Conservation (phyloP, 2,329 filamentous ascomycete genomes). For the Hirsutella minnesotensis region DNA sequence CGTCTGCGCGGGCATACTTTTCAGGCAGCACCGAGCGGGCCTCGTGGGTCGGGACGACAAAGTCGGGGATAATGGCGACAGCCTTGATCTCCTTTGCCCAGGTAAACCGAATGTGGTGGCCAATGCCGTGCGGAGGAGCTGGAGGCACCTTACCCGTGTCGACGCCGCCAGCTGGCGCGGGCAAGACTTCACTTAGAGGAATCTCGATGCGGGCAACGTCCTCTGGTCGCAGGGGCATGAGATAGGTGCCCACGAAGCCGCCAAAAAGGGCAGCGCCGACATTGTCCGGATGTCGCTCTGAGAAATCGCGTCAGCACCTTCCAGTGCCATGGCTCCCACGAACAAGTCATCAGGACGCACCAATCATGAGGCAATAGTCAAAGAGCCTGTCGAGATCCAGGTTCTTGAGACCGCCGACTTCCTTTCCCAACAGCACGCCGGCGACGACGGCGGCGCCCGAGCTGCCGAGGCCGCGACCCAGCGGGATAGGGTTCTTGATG, state of each 20-base stretch:
- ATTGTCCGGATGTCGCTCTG: conserved; percentile 82
- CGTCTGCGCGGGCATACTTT: conserved; percentile 67
- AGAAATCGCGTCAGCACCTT: conserved; percentile 3
- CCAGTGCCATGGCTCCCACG: neutral
- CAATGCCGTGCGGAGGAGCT: conserved; percentile 81
- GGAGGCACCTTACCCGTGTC: conserved; percentile 83
- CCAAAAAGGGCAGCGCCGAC: conserved; percentile 92
- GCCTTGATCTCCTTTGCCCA: conserved; percentile 96
- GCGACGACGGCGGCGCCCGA: conserved; percentile 93
- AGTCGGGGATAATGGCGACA: conserved; percentile 89
- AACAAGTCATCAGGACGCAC: conserved; percentile 24
- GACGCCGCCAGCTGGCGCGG: conserved; percentile 76
- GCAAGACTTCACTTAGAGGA: conserved; percentile 84
- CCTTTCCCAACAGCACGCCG: conserved; percentile 84
- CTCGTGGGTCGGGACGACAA: conserved; percentile 88
- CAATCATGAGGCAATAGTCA: conserved; percentile 96
- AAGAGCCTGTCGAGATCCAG: conserved; percentile 73
- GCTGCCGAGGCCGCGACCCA: conserved; percentile 86
- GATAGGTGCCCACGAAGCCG: conserved; percentile 91
- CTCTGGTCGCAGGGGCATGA: conserved; percentile 81
- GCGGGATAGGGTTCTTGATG: conserved; percentile 88
- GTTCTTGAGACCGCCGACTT: conserved; percentile 65
- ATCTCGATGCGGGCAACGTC: conserved; percentile 89
- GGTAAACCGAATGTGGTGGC: conserved; percentile 89
- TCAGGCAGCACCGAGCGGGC: conserved; percentile 77